Evolutionary conservation across 129 eudicot species (phyloP).

Genomic region (Smallanthus sonchifolius): DNA sequence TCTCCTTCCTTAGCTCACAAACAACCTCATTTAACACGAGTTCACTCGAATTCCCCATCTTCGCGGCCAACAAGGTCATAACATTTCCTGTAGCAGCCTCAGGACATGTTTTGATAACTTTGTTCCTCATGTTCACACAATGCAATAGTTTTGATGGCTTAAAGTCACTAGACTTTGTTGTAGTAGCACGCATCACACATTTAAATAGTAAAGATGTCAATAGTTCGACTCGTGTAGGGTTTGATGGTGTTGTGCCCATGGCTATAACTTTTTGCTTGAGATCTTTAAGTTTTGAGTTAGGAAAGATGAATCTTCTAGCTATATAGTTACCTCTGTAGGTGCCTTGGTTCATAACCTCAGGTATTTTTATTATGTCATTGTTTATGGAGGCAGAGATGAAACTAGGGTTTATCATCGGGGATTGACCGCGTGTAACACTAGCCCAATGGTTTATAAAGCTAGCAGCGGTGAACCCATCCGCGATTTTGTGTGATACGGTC

Average conservation of each 20-base stretch:
- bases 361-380: neutral
- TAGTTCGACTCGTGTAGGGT: conserved; percentile 11
- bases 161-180: neutral
- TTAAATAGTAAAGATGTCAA: conserved; percentile 5
- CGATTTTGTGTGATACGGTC: neutral
- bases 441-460: conserved; percentile 7
- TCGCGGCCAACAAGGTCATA: neutral
- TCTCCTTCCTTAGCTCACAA: neutral
- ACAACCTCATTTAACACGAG: neutral
- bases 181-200: neutral
- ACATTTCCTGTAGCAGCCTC: conserved; percentile 3
- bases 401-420: neutral
- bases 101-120: neutral
- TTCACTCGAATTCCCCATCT: neutral
- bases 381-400: neutral
- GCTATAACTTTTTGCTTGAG: neutral
- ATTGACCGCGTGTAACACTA: neutral
- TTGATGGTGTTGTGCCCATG: neutral
- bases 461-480: neutral
- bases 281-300: conserved; percentile 14
- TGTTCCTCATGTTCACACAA: conserved; percentile 8
- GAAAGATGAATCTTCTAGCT: conserved; percentile 10
- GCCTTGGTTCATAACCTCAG: neutral
- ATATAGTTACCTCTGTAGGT: neutral
- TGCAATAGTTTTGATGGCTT: neutral